Conservation (phyloP, 1,284 basidiomycete species). For the Tilletia indica region DNA sequence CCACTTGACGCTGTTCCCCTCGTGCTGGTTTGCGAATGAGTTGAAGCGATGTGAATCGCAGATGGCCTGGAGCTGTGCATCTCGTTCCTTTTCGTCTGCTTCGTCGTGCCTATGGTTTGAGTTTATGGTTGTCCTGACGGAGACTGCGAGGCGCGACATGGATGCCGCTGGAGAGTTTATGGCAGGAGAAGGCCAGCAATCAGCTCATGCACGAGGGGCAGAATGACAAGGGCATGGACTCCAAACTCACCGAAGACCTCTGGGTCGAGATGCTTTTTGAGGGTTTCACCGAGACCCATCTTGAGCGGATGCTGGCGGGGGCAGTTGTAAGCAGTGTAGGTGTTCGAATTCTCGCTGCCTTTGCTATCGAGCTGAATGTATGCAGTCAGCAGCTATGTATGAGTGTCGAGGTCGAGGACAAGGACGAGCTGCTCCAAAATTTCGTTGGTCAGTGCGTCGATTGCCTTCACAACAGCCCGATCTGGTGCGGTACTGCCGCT, state of each 20-base stretch:
- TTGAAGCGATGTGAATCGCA: constrained; percentile 75
- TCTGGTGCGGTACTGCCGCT: no score
- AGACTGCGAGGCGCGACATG: constrained; percentile 22
- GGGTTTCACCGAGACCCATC: constrained; percentile 27
- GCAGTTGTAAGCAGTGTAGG: not conserved
- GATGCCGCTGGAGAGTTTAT: not conserved
- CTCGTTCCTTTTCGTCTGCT: constrained; percentile 64
- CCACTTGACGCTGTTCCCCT: constrained; percentile 80
- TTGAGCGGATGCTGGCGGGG: not conserved
- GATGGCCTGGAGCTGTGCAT: constrained; percentile 69
- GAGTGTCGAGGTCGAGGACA: no score
- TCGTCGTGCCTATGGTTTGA: constrained; percentile 70
- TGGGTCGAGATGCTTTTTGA: constrained; percentile 29
- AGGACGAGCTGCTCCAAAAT: no score
- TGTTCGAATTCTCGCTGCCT: not conserved
- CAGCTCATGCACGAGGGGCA: not conserved
- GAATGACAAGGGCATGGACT: not conserved
- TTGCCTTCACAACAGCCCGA: no score
- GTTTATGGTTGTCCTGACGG: constrained; percentile 47
- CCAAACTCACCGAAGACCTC: constrained; percentile 20
- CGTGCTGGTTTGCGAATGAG: constrained; percentile 72
- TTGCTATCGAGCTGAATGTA: no score
- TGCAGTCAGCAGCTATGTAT: no score
- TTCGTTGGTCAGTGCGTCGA: no score
- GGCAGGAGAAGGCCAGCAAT: not conserved